Evolutionary conservation across 441 rosid genomes (phyloP).

Genomic region (Adansonia rubrostipa): DNA sequence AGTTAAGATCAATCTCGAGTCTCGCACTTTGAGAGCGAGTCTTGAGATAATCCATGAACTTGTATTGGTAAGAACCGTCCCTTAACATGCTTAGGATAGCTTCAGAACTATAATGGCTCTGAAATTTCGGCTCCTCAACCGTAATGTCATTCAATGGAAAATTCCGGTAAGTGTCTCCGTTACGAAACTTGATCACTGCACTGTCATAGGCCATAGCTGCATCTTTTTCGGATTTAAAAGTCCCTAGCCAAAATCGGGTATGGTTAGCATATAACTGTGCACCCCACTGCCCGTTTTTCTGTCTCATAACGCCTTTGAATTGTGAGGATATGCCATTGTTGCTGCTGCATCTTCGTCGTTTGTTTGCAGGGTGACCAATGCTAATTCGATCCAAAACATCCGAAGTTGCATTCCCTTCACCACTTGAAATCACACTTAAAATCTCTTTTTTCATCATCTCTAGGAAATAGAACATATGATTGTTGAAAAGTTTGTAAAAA

Average conservation of each 20-base stretch:
- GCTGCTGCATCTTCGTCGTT: conserved; percentile 25
- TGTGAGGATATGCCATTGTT: conserved; percentile 21
- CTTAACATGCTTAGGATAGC: conserved; percentile 55
- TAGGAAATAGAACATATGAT: conserved; percentile 4
- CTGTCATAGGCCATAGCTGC: conserved; percentile 78
- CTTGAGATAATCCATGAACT: conserved; percentile 43
- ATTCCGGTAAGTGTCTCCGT: conserved; percentile 46
- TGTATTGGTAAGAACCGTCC: conserved; percentile 53
- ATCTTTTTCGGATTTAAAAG: conserved; percentile 57
- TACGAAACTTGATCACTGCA: conserved; percentile 59
- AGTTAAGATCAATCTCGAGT: conserved; percentile 27
- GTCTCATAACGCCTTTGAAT: conserved; percentile 66
- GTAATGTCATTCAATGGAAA: conserved; percentile 39
- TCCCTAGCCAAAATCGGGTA: conserved; percentile 69
- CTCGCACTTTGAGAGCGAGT: conserved; percentile 10
- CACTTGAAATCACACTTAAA: conserved; percentile 33
- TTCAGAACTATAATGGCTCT: conserved; percentile 42
- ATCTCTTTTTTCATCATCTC: conserved; percentile 43
- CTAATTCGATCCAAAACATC: conserved; percentile 50
- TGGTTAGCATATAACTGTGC: conserved; percentile 63
- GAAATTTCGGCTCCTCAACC: conserved; percentile 48
- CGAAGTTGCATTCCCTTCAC: conserved; percentile 18
- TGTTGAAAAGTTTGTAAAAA: neutral
- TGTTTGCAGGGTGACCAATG: conserved; percentile 29
- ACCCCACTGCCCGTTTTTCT: conserved; percentile 70